Conservation (phyloP, 2,329 filamentous ascomycete genomes). For the Sordariomycetes sp. region DNA sequence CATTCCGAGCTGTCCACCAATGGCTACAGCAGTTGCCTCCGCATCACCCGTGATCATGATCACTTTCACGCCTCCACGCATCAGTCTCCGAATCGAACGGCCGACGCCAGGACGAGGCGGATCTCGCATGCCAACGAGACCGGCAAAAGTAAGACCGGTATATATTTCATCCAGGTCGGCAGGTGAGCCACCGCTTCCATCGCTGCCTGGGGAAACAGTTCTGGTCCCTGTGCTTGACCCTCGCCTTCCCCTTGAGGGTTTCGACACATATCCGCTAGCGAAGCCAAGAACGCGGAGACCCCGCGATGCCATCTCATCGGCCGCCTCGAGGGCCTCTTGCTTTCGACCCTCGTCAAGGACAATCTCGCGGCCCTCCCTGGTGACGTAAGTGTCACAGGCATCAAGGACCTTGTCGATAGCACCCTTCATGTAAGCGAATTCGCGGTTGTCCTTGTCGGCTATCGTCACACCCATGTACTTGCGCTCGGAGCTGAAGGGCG, state of each 20-base stretch:
- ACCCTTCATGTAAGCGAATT: constrained; percentile 92
- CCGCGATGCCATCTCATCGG: constrained; percentile 77
- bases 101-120: constrained; percentile 86
- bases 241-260: constrained; percentile 30
- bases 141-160: constrained; percentile 76
- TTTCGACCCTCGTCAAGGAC: constrained; percentile 68
- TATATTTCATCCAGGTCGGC: constrained; percentile 61
- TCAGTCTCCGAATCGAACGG: constrained; percentile 76
- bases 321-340: constrained; percentile 66
- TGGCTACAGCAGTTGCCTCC: constrained; percentile 87
- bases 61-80: constrained; percentile 90
- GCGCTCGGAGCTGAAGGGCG: constrained; percentile 90
- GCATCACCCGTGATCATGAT: constrained; percentile 99
- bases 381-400: constrained; percentile 84
- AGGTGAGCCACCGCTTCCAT: constrained; percentile 24
- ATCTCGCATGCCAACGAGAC: constrained; percentile 94
- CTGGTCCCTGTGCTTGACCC: constrained; percentile 30
- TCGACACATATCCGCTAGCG: constrained; percentile 65
- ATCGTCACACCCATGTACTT: constrained; percentile 99
- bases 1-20: constrained; percentile 94
- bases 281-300: constrained; percentile 88
- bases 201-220: constrained; percentile 33
- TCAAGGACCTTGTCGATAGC: constrained; percentile 79
- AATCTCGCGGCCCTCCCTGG: constrained; percentile 75
- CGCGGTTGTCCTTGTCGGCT: constrained; percentile 52